Evolutionary conservation across 768 basidiomycete genomes (phyloP).

Genomic region (Rhodosporidiobolus sp.): DNA sequence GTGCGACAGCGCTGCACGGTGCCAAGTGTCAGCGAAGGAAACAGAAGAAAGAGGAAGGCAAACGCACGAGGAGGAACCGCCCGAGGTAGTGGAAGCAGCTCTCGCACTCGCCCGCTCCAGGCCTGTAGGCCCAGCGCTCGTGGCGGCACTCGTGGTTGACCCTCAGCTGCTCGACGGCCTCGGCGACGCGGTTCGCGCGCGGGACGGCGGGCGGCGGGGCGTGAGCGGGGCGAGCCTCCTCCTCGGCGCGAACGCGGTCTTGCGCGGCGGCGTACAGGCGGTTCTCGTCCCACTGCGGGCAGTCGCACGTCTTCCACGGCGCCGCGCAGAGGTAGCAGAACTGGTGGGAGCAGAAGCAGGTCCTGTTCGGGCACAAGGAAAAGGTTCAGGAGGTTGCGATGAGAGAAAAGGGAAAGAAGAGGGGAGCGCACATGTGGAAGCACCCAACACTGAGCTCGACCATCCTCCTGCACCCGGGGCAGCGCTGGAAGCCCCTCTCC

Average conservation of each 20-base stretch:
- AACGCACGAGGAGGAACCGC: conserved; percentile 57
- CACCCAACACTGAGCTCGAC: conserved; percentile 62
- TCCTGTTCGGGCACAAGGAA: conserved; percentile 41
- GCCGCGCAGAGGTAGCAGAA: conserved; percentile 67
- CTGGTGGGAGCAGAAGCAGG: conserved; percentile 56
- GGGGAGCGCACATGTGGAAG: conserved; percentile 56
- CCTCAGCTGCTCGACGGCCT: conserved; percentile 52
- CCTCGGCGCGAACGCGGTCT: conserved; percentile 45
- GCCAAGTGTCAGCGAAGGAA: not conserved
- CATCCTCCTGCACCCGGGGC: conserved; percentile 59
- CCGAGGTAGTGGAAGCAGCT: conserved; percentile 53
- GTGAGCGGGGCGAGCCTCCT: not conserved
- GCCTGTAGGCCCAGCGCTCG: conserved; percentile 53
- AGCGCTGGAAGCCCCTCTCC: conserved; percentile 60
- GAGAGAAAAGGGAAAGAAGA: no score
- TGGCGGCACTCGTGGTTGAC: conserved; percentile 59
- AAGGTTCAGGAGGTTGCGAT: not conserved
- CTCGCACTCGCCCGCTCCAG: conserved; percentile 56
- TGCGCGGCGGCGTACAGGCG: conserved; percentile 53
- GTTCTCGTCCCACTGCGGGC: conserved; percentile 64
- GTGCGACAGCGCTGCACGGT: not conserved
- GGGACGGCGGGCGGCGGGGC: not conserved
- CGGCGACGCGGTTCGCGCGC: conserved; percentile 42
- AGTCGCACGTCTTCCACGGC: conserved; percentile 62
- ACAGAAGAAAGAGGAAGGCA: not conserved